Conservation (phyloP, 352 stramenopile genomes). For the Saprolegnia diclina region DNA sequence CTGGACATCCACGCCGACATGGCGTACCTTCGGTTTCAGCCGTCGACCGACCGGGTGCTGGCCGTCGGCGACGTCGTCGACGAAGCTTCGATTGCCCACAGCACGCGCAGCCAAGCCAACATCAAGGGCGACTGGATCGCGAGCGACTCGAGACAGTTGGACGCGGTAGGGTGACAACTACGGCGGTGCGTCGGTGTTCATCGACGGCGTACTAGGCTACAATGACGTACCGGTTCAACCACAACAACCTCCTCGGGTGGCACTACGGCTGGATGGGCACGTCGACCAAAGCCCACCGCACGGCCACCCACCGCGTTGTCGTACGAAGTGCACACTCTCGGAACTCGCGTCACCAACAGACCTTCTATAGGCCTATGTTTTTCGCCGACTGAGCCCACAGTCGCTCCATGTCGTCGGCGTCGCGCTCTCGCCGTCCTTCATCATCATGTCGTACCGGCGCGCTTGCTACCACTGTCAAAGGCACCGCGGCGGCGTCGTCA, state of each 20-base stretch:
- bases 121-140: conserved; percentile 22
- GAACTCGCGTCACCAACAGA: too few relatives aligned
- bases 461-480: conserved; percentile 21
- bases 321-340: too few relatives aligned
- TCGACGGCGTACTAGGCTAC: neutral
- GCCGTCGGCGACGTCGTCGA: conserved; percentile 7
- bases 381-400: neutral
- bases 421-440: neutral
- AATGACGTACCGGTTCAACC: conserved; percentile 24
- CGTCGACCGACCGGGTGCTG: neutral
- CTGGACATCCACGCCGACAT: neutral
- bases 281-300: conserved; percentile 25
- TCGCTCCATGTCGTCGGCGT: neutral
- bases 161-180: neutral
- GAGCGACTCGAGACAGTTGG: neutral
- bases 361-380: conserved; percentile 16
- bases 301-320: conserved; percentile 11
- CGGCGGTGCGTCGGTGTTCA: too few relatives aligned
- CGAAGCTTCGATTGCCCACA: neutral
- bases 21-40: conserved; percentile 19
- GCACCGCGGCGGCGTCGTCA: conserved; percentile 1
- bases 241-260: conserved; percentile 22
- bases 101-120: conserved; percentile 5
- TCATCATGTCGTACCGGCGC: conserved; percentile 22
- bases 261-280: conserved; percentile 25